Base-by-base conservation (phyloP, 306 rosid genomes). In the Lathyrus tuberosus region DNA sequence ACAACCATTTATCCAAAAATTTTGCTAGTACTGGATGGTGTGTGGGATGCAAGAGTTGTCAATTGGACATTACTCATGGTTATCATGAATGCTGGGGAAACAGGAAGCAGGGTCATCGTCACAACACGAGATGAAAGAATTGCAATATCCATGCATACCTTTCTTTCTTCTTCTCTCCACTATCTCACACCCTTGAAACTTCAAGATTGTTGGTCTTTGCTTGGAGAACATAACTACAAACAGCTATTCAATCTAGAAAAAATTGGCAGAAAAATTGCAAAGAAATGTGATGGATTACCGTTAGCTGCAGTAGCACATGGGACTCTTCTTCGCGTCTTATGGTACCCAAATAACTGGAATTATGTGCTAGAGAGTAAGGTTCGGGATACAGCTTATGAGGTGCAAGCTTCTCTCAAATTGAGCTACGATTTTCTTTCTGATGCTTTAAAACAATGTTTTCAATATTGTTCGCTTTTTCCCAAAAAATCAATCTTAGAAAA, bases 231-330 rank as follows among this genome's bases (percentile, higher is more conserved):
- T 28, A 6, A 6, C 20, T 15, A 46, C 52, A 8, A 46, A 1
- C 33, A 18, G 11, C 49, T 0, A 8, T 56, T 51, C 4, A 65
- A 65, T 17, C 47, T 76, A 13, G 57, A 76, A 69, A 63, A 22
- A 42, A 73, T 69, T 30, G 87, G 84, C 9, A 66, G 38, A 33
- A 22, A 65, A 41, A 67, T 83, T 53, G 78, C 73, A 22, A 37
- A 62, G 6, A 80, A 57, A 69, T 77, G 84, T 49, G 73, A 20
- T 51, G 87, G 87, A 20, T 60, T 82, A 69, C 86, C 89, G 2
- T 5, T 76, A 70, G 86, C 83, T 17, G 84, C 76, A 26, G 73
- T 74, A 54, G 61, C 77, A 47, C 22, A 82, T 4, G 89, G 85
- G 38, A 70, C 72, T 47, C 40, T 77, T n/a, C 46, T 82, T 71